Base-by-base conservation (phyloP, 2,329 filamentous ascomycete species). In the Knoxdaviesia proteae region DNA sequence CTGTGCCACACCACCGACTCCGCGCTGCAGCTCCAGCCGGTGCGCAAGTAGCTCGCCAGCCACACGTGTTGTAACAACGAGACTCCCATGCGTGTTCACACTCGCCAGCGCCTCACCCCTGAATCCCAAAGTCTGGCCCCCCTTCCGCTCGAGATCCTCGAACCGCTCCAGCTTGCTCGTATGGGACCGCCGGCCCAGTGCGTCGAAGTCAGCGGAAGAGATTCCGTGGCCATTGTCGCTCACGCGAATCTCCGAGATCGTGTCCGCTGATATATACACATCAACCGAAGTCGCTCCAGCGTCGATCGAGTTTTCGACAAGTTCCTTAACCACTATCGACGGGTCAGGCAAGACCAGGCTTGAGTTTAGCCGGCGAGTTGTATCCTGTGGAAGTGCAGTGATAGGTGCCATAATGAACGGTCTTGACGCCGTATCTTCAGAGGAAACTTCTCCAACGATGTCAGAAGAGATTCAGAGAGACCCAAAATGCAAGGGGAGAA, bases 261-360 rank as follows among this genome's bases (percentile, higher is more conserved):
- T 77, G 52, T 86, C 77, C 37, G 65, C 51, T 4, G 77, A 70
- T 9, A 84, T 62, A 32, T 71, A 59, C 30, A 87, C 60, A 42
- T 80, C 71, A 45, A 88, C 62, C 2, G 67, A 68, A 2, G 69
- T 78, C 8, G 81, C 79, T 42, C 67, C 63, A 6, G 80, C 78
- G 56, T 88, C 81, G 20, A 87, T 67, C 38, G 80, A 68, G 55
- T 88, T 87, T 50, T 87, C 82, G 33, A 87, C 57, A 4, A 87
- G 71, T 56, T 87, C 82, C 53, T 87, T 87, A 50, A 84, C 69
- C 3, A 83, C 59, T 7, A 70, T 68, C 8, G 64, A 59, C 0
- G 80, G 68, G 6, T 71, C 70, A 5, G 68, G 63, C 41, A 86
- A 65, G 39, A 68, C 64, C 49, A 76, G 64, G 3, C 71, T 64